Evolutionary conservation across 2,329 filamentous ascomycete genomes (phyloP).

Genomic region (Cytospora piceae): DNA sequence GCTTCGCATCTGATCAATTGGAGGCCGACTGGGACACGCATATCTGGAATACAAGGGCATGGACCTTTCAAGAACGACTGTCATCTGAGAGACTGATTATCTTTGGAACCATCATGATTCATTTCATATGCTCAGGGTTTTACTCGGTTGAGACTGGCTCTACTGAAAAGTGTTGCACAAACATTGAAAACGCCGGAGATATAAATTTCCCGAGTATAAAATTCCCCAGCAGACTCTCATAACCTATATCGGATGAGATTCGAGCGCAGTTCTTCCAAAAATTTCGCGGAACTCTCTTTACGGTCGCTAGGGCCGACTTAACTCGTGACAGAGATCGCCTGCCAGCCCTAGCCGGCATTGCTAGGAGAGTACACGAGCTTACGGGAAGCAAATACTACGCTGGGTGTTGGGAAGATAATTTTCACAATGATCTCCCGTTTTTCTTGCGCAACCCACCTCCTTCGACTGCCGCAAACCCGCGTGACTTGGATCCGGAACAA

Average conservation of each 20-base stretch:
- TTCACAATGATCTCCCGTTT: not conserved
- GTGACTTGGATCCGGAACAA: not conserved
- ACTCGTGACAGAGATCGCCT: not conserved
- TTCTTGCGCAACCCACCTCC: not conserved
- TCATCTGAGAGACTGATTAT: not conserved
- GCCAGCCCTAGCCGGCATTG: not conserved
- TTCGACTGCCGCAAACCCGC: not conserved
- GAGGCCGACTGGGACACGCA: not conserved
- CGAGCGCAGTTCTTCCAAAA: not conserved
- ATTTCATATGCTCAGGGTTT: not conserved
- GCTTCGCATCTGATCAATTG: too few species aligned
- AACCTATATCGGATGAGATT: not conserved
- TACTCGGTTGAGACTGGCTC: not conserved
- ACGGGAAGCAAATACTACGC: slow-evolving; percentile 2
- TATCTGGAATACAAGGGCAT: not conserved
- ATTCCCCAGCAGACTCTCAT: not conserved
- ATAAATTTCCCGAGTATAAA: not conserved
- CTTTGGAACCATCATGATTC: not conserved
- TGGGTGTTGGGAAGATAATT: not conserved
- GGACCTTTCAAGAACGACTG: not conserved
- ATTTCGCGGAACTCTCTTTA: not conserved
- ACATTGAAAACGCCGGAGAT: not conserved
- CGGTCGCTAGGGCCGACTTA: not conserved
- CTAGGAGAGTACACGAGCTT: not conserved
- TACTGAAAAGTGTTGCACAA: not conserved